Base-by-base conservation (phyloP, 1,139 yeast genomes). In the Saccharomyces uvarum region DNA sequence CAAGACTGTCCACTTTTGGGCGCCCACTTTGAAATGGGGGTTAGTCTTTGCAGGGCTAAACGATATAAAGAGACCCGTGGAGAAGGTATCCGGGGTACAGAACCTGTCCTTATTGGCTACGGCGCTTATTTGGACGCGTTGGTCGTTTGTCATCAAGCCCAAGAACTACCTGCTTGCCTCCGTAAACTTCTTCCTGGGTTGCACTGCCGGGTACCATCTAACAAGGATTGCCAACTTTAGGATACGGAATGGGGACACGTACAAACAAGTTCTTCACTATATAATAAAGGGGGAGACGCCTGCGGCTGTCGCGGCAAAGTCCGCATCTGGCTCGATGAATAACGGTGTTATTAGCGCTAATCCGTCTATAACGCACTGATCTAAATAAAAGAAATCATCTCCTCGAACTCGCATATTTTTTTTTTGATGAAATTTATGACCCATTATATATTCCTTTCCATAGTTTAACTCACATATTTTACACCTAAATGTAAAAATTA, bases 111-210 rank as follows among this genome's bases (percentile, higher is more conserved):
- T 93, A 57, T 79, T 88, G 64, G 93, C 93, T 51, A 93, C 99
- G 1, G 99, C 98, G 55, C 83, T 82, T 54, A 90, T 93, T 65
- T 93, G 99, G 99, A 93, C 99, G 49, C 83, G 99, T 71, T 93
- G 99, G 99, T 91, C 97, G 32, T 81, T 90, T 72, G 95, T 90
- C 59, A 93, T 93, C 69, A 83, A 77, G 64, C 99, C 99, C 53
- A 86, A 88, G 73, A 93, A 93, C 75, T 78, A 80, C 63, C 76
- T 93, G 58, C 78, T 93, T 63, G 99, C 98, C 3, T 83, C 95
- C 32, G 99, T 93, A 57, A 93, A 93, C 75, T 89, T 90, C 78
- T 93, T 93, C 78, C 77, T 93, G 59, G 97, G 96, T 29, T 76
- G 84, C 46, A 96, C 95, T 49, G 97, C 97, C 2, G 89, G 95